A percentile compares a stretch with the other conserved stretches of the same genome.
Conservation (phyloP, 75 land plant species). For the Sequoiadendron giganteum region DNA sequence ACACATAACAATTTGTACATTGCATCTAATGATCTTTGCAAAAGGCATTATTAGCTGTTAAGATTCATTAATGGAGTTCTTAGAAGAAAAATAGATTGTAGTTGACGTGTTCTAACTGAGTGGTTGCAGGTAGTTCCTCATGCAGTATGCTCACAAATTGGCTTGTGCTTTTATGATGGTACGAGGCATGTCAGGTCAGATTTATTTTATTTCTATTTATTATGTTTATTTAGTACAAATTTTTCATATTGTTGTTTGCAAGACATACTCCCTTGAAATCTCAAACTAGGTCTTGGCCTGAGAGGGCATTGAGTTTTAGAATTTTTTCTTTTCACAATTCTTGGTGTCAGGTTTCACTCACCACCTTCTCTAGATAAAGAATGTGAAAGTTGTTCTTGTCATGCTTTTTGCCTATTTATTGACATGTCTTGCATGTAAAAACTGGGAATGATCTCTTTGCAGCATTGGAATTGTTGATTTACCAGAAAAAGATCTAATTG, state of each 20-base stretch:
- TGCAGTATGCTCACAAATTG: constrained; percentile 30
- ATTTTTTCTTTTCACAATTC: not conserved
- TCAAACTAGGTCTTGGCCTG: not conserved
- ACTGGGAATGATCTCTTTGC: constrained; percentile 5
- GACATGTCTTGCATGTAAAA: not conserved
- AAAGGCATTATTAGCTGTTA: not conserved
- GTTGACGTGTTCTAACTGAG: not conserved
- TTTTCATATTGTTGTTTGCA: not conserved
- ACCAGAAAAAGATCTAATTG: constrained; percentile 36
- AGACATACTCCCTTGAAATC: not conserved
- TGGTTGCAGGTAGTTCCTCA: constrained; percentile 25
- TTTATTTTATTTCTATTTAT: not conserved
- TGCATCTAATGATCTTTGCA: not conserved
- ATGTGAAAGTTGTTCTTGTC: not conserved
- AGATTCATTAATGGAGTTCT: not conserved
- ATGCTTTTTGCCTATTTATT: not conserved
- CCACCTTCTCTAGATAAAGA: not conserved
- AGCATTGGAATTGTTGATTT: constrained; percentile 48
- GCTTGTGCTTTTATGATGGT: constrained; percentile 30
- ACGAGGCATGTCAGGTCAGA: constrained; percentile 13
- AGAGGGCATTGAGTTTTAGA: not conserved
- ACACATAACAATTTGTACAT: not conserved
- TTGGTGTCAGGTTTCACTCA: not conserved
- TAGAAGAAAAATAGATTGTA: not conserved
- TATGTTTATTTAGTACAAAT: not conserved